phyloP scores from a whole-genome alignment of 1,139 yeast genomes.

The Wickerhamomyces sp. region DNA sequence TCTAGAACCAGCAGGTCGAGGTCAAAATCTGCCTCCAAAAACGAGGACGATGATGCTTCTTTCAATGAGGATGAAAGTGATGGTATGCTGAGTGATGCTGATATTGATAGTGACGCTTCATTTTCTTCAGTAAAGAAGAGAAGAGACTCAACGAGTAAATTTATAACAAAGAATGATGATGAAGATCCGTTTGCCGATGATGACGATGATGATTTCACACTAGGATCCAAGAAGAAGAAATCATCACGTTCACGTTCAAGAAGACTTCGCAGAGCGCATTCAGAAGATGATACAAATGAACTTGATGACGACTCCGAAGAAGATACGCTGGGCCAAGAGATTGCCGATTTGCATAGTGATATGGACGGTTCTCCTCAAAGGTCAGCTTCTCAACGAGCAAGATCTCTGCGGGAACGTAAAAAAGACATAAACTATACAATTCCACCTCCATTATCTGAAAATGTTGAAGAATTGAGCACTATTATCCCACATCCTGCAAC shows the following conservation, averaged over 20 bases:
- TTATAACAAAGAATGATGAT: constrained; percentile 25
- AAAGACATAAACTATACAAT: constrained; percentile 72
- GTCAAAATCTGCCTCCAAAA: constrained; percentile 14
- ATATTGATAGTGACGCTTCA: constrained; percentile 1
- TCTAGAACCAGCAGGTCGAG: constrained; percentile 10
- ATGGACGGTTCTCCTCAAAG: constrained; percentile 20
- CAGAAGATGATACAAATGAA: constrained; percentile 12
- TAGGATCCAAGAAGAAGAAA: background rate
- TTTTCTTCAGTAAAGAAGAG: constrained; percentile 1
- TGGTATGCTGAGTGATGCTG: constrained; percentile 19
- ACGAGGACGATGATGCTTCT: constrained; percentile 21
- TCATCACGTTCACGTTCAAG: constrained; percentile 6
- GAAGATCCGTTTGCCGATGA: constrained; percentile 20
- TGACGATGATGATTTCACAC: constrained; percentile 17
- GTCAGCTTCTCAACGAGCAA: constrained; percentile 30
- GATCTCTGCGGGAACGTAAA: constrained; percentile 72
- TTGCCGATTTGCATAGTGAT: constrained; percentile 37
- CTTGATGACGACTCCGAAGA: constrained; percentile 17
- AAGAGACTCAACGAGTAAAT: constrained; percentile 17
- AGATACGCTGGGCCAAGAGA: constrained; percentile 26
- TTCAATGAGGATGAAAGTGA: constrained; percentile 18
- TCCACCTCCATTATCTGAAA: constrained; percentile 72
- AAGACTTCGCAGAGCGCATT: constrained; percentile 2
- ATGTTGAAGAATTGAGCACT: constrained; percentile 28
- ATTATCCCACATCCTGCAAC: constrained; percentile 23